These are phyloP conservation scores for Mytilinidion resinicola DNA, from an alignment of 495 filamentous ascomycete genomes.

Conservation along the genomic window DNA sequence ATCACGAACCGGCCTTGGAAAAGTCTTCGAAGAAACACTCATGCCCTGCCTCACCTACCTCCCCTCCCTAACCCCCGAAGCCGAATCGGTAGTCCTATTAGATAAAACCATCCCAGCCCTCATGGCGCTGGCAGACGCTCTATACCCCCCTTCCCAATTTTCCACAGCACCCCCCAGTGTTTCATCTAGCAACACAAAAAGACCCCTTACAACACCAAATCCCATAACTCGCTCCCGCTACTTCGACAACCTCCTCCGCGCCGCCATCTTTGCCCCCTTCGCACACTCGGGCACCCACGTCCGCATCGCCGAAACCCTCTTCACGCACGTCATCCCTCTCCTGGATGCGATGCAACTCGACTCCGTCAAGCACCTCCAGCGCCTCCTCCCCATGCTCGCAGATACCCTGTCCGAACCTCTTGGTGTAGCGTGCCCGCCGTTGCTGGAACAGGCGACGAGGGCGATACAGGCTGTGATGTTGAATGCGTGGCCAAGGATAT, in stretches of 20 bases:
- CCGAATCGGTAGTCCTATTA: conserved; percentile 61
- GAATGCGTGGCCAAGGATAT: conserved; percentile 68
- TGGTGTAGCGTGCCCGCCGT: conserved; percentile 47
- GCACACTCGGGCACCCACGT: conserved; percentile 28
- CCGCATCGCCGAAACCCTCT: conserved; percentile 46
- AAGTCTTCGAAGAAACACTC: conserved; percentile 74
- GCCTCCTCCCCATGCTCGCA: conserved; percentile 62
- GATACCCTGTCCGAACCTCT: conserved; percentile 65
- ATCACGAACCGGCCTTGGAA: conserved; percentile 62
- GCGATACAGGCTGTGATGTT: conserved; percentile 55
- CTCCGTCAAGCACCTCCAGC: conserved; percentile 68
- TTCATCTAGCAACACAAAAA: neutral
- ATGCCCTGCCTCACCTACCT: conserved; percentile 66
- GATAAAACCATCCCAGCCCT: conserved; percentile 61
- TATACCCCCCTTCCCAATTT: conserved; percentile 24
- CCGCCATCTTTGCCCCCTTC: conserved; percentile 43
- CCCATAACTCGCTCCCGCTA: conserved; percentile 22
- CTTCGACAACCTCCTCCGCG: conserved; percentile 22
- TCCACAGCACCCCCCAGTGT: neutral
- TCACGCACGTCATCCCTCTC: conserved; percentile 49
- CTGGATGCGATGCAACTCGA: conserved; percentile 59
- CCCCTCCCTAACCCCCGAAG: conserved; percentile 70
- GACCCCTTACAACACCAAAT: conserved; percentile 24
- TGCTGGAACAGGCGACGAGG: conserved; percentile 49
- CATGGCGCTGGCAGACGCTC: conserved; percentile 48